Evolutionary conservation across 2,329 filamentous ascomycete genomes (phyloP), one percentile per base, ranked within the genome.

Genomic region (Dendryphion nanum): DNA sequence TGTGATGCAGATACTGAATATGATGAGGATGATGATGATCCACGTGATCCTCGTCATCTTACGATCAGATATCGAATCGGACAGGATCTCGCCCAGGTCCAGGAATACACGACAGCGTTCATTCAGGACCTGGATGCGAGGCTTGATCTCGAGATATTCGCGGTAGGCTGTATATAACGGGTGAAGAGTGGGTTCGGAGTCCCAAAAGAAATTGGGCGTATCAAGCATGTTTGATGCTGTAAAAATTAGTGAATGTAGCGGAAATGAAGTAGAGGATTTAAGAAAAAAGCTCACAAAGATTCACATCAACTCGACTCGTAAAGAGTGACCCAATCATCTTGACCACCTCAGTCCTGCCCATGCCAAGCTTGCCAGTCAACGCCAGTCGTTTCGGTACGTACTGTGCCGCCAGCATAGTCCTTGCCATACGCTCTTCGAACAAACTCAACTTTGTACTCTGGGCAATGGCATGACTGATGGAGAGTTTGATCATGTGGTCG

Each of bases 401-500:
- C 66, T 97, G 89, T 2, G 93, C 91, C 52, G 91, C 85, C 4
- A 82, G 73, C 90, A 98, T 96, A 1, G 94, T 96, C 55, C 88
- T 80, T 35, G 86, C 85, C 91, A 98, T 96, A 41, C 86, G 81
- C 67, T 95, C 93, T 65, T 98, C 93, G 56, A 98, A 98, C 63
- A 93, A 89, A 60, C 86, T 93, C 28, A 98, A 73, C 66, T 96
- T 97, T 0, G 93, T 98, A 65, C 90, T 96, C 67, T 98, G 93
- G 1, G 89, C 89, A 52, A 98, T 96, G 24, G 90, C 93, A 63
- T 98, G 93, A 64, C 87, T 94, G 72, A 98, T 98, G 21, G 91
- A 89, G 13, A 98, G 76, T 69, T 97, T 97, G 63, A 97, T 95
- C 91, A 98, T 97, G 69, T 98, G 93, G 69, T 98, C 93, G 26